phyloP scores from a whole-genome alignment of 2,329 filamentous ascomycete genomes.

The Gnomoniopsis smithogilvyi region DNA sequence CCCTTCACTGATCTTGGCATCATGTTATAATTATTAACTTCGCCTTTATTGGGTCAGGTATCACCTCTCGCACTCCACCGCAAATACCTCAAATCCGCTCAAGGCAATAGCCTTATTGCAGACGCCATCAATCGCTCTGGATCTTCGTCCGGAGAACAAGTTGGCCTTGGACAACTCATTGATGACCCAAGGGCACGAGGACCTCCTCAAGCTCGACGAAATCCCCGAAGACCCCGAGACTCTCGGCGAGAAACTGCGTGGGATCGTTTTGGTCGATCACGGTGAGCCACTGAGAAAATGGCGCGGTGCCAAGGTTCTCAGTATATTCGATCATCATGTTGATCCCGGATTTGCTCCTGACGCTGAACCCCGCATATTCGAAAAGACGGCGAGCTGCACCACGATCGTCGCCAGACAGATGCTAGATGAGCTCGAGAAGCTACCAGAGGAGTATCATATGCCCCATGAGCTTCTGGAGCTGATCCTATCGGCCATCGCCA shows the following conservation, averaged over 20 bases:
- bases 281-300: constrained; percentile 39
- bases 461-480: constrained; percentile 46
- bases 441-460: constrained; percentile 43
- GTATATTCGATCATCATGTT: constrained; percentile 44
- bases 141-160: constrained; percentile 45
- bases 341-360: constrained; percentile 37
- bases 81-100: constrained; percentile 37
- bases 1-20: too few species aligned
- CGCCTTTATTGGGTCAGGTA: too few species aligned
- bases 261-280: constrained; percentile 45
- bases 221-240: constrained; percentile 43
- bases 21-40: too few species aligned
- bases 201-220: constrained; percentile 44
- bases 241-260: constrained; percentile 36
- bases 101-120: constrained; percentile 45
- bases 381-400: constrained; percentile 41
- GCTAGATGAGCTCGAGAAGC: constrained; percentile 40
- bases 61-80: constrained; percentile 40
- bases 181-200: constrained; percentile 43
- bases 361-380: constrained; percentile 40
- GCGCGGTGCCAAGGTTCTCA: constrained; percentile 38
- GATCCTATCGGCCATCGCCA: constrained; percentile 42
- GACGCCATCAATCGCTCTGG: constrained; percentile 41
- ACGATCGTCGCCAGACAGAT: constrained; percentile 43
- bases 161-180: constrained; percentile 39